Evolutionary conservation across 345 rosid species (phyloP).

Genomic region (Gossypium sturtianum): DNA sequence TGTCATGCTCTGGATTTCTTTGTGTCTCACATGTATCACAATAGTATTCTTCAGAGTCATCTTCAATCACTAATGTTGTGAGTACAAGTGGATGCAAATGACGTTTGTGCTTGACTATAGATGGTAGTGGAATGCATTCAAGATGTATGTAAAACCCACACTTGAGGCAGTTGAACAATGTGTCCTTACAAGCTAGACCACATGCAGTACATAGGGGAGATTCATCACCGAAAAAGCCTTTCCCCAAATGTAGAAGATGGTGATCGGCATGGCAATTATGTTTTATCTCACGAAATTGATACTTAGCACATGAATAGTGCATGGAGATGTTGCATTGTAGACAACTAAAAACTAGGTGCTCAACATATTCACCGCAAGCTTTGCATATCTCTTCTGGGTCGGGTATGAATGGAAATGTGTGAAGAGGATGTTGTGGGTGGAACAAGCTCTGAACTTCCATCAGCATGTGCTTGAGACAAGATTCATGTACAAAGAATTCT

Average conservation of each 20-base stretch:
- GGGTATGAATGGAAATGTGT: rapidly evolving
- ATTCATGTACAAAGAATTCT: not conserved
- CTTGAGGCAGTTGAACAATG: not conserved
- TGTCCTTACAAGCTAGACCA: not conserved
- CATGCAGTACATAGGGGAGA: not conserved
- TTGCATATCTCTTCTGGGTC: rapidly evolving
- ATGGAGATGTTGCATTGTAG: rapidly evolving
- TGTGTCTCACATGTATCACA: constrained; percentile 1
- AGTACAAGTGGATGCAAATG: constrained; percentile 6
- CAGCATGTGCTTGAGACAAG: not conserved
- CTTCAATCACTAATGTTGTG: not conserved
- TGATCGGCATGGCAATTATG: not conserved
- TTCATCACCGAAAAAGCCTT: not conserved
- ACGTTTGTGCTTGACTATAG: not conserved
- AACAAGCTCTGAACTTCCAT: not conserved
- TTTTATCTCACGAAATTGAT: not conserved
- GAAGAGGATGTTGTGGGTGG: not conserved
- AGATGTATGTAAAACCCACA: not conserved
- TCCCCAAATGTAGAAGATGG: constrained; percentile 7
- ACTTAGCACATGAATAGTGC: not conserved
- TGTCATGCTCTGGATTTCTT: not conserved
- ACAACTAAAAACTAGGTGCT: rapidly evolving
- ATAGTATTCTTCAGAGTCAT: not conserved
- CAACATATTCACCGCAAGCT: rapidly evolving
- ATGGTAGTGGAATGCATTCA: not conserved